These are phyloP conservation scores for Ogataea pini DNA, from an alignment of 805 yeast species.

Conservation along the genomic window DNA sequence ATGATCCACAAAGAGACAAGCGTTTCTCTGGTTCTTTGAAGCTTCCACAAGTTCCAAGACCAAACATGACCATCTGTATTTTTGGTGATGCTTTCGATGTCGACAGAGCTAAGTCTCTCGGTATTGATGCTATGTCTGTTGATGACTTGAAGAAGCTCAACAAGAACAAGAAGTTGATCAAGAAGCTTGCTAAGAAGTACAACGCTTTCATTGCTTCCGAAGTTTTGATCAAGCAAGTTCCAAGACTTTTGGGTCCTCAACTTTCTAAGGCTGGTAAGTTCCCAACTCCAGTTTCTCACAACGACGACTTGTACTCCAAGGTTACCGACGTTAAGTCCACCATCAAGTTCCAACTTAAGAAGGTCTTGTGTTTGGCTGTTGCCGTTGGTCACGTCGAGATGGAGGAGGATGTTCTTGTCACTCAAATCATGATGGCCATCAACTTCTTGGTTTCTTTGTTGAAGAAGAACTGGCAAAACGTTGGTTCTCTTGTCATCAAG, in stretches of 20 bases:
- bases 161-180: slow-evolving; percentile 99
- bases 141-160: slow-evolving; percentile 99
- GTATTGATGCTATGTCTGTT: slow-evolving; percentile 99
- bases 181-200: slow-evolving; percentile 99
- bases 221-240: slow-evolving; percentile 98
- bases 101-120: slow-evolving; percentile 99
- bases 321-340: slow-evolving; percentile 97
- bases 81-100: slow-evolving; percentile 99
- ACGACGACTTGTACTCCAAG: slow-evolving; percentile 95
- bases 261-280: slow-evolving; percentile 99
- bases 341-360: slow-evolving; percentile 99
- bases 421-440: slow-evolving; percentile 98
- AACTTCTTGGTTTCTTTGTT: slow-evolving; percentile 98
- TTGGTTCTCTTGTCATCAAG: slow-evolving; percentile 98
- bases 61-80: slow-evolving; percentile 99
- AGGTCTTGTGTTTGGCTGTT: slow-evolving; percentile 99
- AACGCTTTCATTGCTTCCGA: slow-evolving; percentile 99
- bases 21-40: slow-evolving; percentile 99
- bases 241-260: slow-evolving; percentile 99
- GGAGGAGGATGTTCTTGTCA: slow-evolving; percentile 94
- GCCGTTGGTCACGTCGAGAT: slow-evolving; percentile 99
- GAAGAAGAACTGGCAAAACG: slow-evolving; percentile 99
- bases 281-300: slow-evolving; percentile 99
- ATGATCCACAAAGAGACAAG: slow-evolving; percentile 99
- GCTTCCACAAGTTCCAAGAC: slow-evolving; percentile 99